A percentile compares a stretch with the other conserved stretches of the same genome.
Evolutionary conservation across 2,329 filamentous ascomycete genomes (phyloP).

Genomic region (Fusarium austroafricanum): DNA sequence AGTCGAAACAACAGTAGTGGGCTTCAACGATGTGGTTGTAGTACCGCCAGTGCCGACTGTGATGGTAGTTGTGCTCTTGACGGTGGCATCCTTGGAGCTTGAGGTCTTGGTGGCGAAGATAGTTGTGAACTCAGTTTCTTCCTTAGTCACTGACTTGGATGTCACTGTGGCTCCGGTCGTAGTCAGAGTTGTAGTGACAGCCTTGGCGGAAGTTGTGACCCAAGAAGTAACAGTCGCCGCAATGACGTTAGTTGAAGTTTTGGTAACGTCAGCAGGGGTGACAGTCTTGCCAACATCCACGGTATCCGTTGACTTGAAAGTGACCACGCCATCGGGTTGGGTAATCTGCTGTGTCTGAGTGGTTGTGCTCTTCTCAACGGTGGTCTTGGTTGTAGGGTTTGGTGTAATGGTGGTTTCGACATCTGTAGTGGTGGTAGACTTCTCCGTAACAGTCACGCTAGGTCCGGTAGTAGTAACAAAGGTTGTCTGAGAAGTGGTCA

Average conservation of each 20-base stretch:
- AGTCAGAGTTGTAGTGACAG: slow-evolving; percentile 23
- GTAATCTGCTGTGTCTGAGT: slow-evolving; percentile 30
- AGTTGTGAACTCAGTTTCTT: slow-evolving; percentile 24
- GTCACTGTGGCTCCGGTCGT: slow-evolving; percentile 38
- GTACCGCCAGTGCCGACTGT: slow-evolving; percentile 32
- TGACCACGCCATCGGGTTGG: slow-evolving; percentile 41
- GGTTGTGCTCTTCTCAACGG: slow-evolving; percentile 29
- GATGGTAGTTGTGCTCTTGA: slow-evolving; percentile 37
- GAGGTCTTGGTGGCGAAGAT: slow-evolving; percentile 30
- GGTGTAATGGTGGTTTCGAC: slow-evolving; percentile 40
- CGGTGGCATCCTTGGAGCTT: slow-evolving; percentile 34
- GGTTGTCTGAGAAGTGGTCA: slow-evolving; percentile 33
- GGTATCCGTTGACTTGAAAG: slow-evolving; percentile 43
- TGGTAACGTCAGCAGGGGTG: slow-evolving; percentile 46
- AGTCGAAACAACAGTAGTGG: slow-evolving; percentile 38
- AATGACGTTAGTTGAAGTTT: slow-evolving; percentile 31
- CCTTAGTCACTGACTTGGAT: slow-evolving; percentile 40
- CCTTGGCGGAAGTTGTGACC: slow-evolving; percentile 29
- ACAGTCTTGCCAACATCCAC: slow-evolving; percentile 50
- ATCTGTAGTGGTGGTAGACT: slow-evolving; percentile 30
- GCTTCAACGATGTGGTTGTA: slow-evolving; percentile 40
- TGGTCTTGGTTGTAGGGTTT: slow-evolving; percentile 30
- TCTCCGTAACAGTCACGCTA: slow-evolving; percentile 23
- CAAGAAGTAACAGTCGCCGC: slow-evolving; percentile 34
- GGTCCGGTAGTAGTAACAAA: slow-evolving; percentile 25